Evolutionary conservation across 2,329 filamentous ascomycete genomes (phyloP).

Genomic region (Gremmenia infestans): DNA sequence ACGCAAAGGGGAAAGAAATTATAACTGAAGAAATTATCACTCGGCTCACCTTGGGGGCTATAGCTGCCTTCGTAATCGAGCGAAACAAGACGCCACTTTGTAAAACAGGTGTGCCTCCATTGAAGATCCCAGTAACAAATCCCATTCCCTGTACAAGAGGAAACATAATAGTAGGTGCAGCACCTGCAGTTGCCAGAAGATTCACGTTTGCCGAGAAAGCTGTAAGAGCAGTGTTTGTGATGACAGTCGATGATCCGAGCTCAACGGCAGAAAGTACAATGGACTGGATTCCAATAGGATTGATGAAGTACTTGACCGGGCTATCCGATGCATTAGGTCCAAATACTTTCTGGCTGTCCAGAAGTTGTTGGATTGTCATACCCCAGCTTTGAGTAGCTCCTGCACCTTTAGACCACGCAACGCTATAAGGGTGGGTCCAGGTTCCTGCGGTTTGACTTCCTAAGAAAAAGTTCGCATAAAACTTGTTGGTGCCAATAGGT

Average conservation of each 20-base stretch:
- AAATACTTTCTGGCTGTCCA: conserved; percentile 61
- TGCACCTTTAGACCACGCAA: conserved; percentile 62
- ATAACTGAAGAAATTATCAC: too few relatives aligned
- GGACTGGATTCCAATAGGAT: conserved; percentile 77
- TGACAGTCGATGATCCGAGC: conserved; percentile 54
- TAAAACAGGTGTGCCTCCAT: conserved; percentile 63
- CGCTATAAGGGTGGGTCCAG: conserved; percentile 71
- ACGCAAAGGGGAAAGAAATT: too few relatives aligned
- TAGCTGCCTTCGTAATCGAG: conserved; percentile 53
- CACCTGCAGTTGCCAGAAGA: conserved; percentile 50
- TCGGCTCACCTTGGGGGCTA: conserved; percentile 43
- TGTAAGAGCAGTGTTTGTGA: conserved; percentile 50
- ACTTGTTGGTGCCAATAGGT: conserved; percentile 71
- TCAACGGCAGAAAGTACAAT: conserved; percentile 75
- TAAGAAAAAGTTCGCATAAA: conserved; percentile 77
- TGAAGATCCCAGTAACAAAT: conserved; percentile 76
- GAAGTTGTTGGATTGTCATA: conserved; percentile 69
- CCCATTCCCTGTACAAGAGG: conserved; percentile 87
- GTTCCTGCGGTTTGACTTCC: conserved; percentile 63
- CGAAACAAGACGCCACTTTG: conserved; percentile 72
- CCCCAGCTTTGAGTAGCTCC: conserved; percentile 67
- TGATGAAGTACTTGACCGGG: conserved; percentile 69
- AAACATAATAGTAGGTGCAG: conserved; percentile 62
- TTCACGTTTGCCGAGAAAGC: conserved; percentile 63
- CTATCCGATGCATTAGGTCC: conserved; percentile 53